Conservation (phyloP, 306 rosid species). For the Sophora flavescens region DNA sequence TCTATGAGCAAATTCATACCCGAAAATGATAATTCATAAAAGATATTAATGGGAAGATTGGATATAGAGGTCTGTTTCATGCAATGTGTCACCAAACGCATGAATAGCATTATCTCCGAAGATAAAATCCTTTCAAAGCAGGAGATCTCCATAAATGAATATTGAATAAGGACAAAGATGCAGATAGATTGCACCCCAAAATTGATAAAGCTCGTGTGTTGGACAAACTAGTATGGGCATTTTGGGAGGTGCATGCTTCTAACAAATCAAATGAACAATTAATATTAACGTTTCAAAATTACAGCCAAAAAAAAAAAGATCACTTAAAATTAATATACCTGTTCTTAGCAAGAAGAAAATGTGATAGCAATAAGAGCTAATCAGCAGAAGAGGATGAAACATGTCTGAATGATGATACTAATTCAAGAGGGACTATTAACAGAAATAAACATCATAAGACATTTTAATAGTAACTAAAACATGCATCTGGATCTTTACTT, state of each 20-base stretch:
- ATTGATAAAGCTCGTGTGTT: conserved; percentile 32
- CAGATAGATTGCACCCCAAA: conserved; percentile 48
- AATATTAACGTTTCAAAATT: conserved; percentile 26
- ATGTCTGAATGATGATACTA: conserved; percentile 21
- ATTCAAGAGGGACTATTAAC: conserved; percentile 41
- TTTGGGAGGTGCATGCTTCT: conserved; percentile 44
- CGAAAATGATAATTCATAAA: conserved; percentile 33
- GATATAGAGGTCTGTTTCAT: conserved; percentile 20
- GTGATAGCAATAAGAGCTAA: conserved; percentile 36
- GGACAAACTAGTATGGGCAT: conserved; percentile 54
- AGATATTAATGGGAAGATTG: conserved; percentile 6
- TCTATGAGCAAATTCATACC: conserved; percentile 1
- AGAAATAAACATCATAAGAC: conserved; percentile 40
- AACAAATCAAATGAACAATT: conserved; percentile 37
- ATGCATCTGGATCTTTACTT: conserved; percentile 1
- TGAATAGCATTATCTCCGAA: conserved; percentile 52
- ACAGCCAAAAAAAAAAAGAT: background rate
- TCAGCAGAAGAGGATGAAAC: conserved; percentile 28
- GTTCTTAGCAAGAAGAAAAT: conserved; percentile 29
- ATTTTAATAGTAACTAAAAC: conserved; percentile 24
- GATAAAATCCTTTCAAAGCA: conserved; percentile 50
- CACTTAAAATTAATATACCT: background rate
- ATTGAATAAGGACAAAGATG: conserved; percentile 67
- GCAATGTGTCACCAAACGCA: conserved; percentile 56
- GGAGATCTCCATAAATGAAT: conserved; percentile 58